Percentiles rank a stretch among this genome's conserved stretches.
These are phyloP conservation scores for Tetragonia tetragonoides DNA, from an alignment of 148 eudicot species.

Conservation along the genomic window DNA sequence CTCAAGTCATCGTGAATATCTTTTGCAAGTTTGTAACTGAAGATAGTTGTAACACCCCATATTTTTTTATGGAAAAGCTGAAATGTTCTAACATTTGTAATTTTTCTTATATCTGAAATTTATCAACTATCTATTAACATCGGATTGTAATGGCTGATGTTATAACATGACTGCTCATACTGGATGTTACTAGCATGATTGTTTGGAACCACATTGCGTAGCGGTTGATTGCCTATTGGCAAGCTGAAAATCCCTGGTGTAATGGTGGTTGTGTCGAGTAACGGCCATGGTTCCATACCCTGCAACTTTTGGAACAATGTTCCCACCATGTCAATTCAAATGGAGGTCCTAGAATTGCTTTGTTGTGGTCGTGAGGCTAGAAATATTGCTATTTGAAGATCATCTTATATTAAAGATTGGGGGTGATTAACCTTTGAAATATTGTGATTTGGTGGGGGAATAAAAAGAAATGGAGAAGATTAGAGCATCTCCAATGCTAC, in stretches of 20 bases:
- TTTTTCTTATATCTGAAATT: background rate
- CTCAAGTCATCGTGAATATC: background rate
- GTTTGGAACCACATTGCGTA: background rate
- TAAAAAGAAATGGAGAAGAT: background rate
- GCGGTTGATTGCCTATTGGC: background rate
- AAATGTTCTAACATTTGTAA: background rate
- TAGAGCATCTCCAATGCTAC: too few species aligned
- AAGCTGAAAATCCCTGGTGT: background rate
- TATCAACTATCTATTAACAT: too few species aligned
- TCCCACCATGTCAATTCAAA: background rate
- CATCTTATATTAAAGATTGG: background rate
- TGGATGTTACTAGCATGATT: background rate
- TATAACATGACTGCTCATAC: background rate
- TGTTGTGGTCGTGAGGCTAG: background rate
- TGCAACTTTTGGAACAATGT: background rate
- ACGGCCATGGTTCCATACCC: background rate
- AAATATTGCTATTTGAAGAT: background rate
- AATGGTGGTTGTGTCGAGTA: background rate
- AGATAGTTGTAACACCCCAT: background rate
- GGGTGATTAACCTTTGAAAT: background rate
- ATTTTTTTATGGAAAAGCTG: background rate
- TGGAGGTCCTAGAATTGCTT: background rate
- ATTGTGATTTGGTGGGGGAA: background rate
- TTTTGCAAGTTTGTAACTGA: background rate
- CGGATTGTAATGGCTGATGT: background rate